Conservation (phyloP, 352 stramenopile species). For the Phytophthora aleatoria region DNA sequence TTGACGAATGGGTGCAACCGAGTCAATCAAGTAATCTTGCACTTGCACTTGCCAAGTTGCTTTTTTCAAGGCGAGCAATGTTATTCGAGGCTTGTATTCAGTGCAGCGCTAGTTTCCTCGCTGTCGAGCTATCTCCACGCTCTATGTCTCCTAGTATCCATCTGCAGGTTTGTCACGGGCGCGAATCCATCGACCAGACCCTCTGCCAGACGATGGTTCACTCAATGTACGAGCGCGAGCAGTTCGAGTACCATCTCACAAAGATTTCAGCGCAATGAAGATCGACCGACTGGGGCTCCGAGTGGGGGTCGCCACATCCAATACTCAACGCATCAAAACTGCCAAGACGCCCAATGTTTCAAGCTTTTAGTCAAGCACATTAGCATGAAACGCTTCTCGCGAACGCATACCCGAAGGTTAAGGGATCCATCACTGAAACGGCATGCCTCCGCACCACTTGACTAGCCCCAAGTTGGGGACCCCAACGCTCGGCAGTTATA, state of each 20-base stretch:
- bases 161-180: conserved; percentile 17
- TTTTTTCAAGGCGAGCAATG: background rate
- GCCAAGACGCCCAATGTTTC: background rate
- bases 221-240: background rate
- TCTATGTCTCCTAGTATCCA: conserved; percentile 6
- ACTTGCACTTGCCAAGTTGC: conserved; percentile 2
- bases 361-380: background rate
- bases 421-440: conserved; percentile 8
- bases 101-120: background rate
- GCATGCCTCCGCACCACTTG: too few species aligned
- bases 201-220: conserved; percentile 20
- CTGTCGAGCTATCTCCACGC: background rate
- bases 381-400: conserved; percentile 7
- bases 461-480: too few species aligned
- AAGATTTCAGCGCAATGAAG: background rate
- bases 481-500: too few species aligned
- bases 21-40: background rate
- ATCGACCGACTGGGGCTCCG: background rate
- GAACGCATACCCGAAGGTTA: conserved; percentile 7
- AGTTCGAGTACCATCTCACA: background rate
- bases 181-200: conserved; percentile 7
- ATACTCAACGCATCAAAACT: background rate
- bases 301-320: too few species aligned
- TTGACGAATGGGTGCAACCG: conserved; percentile 16
- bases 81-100: too few species aligned